A percentile compares a stretch with the other conserved stretches of the same genome.
phyloP scores from a whole-genome alignment of 371 early-diverging fungal species.

The Nematocida sp. region DNA sequence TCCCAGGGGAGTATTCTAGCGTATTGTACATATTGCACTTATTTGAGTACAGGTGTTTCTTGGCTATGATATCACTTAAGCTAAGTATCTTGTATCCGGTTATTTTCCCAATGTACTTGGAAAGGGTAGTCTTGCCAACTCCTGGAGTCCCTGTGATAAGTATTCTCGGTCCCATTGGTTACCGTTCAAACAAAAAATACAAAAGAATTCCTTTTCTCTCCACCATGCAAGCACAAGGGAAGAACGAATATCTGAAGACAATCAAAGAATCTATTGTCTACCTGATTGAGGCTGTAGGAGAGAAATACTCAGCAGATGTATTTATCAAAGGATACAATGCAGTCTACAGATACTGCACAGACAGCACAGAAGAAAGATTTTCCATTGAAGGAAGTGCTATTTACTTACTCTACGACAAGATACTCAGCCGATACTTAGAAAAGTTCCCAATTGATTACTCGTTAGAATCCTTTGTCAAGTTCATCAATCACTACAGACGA shows the following conservation, averaged over 20 bases:
- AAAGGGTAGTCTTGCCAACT: constrained; percentile 86
- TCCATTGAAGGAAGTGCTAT: constrained; percentile 34
- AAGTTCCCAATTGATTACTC: constrained; percentile 36
- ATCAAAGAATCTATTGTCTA: constrained; percentile 26
- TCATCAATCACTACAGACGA: constrained; percentile 24
- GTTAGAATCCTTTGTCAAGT: constrained; percentile 16
- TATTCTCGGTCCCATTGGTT: constrained; percentile 68
- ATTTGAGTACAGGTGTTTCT: constrained; percentile 75
- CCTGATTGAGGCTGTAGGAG: constrained; percentile 11
- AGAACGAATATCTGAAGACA: not conserved
- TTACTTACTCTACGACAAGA: constrained; percentile 27
- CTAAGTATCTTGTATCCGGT: constrained; percentile 71
- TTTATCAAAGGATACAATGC: constrained; percentile 48
- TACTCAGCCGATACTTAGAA: constrained; percentile 20
- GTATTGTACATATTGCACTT: constrained; percentile 78
- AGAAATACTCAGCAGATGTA: not conserved
- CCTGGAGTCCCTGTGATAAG: constrained; percentile 94
- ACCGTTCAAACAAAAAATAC: constrained; percentile 32
- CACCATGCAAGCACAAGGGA: not conserved
- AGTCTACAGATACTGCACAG: constrained; percentile 42
- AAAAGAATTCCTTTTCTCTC: constrained; percentile 31
- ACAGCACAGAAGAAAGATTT: constrained; percentile 35
- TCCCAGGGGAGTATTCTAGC: constrained; percentile 80
- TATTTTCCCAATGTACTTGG: constrained; percentile 71
- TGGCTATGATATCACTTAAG: constrained; percentile 77